These are phyloP conservation scores for Eimeria maxima DNA, from an alignment of 169 alveolate species.

Conservation along the genomic window DNA sequence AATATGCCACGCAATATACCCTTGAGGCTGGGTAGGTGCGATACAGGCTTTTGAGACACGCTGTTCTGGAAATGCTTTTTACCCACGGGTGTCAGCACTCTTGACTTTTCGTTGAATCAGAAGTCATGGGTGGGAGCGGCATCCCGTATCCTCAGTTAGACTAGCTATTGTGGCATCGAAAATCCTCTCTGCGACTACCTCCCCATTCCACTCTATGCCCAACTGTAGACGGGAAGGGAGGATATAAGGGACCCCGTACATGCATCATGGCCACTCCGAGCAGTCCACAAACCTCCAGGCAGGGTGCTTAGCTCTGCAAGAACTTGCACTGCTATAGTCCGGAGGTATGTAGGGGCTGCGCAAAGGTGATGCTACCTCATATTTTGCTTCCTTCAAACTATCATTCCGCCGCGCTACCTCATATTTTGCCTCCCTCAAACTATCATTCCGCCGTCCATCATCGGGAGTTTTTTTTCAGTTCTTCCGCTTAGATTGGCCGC, in stretches of 20 bases:
- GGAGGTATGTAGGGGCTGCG: neutral
- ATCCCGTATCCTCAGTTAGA: neutral
- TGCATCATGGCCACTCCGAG: neutral
- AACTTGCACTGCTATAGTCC: neutral
- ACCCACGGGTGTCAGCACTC: neutral
- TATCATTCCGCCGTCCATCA: too few relatives aligned
- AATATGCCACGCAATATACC: neutral
- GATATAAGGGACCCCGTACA: neutral
- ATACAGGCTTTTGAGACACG: neutral
- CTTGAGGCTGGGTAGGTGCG: constrained; percentile 10
- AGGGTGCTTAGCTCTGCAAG: neutral
- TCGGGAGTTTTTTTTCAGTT: neutral
- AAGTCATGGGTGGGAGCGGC: neutral
- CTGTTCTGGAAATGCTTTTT: neutral
- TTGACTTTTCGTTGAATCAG: neutral
- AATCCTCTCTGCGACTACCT: neutral
- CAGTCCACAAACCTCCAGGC: neutral
- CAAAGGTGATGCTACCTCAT: neutral
- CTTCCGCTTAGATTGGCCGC: neutral
- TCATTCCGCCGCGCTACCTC: neutral
- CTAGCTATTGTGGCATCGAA: neutral
- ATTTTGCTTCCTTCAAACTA: neutral
- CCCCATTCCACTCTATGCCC: neutral
- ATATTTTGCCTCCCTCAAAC: too few relatives aligned
- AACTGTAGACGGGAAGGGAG: neutral